Conservation (phyloP, 75 land plant genomes). For the Ceratopteris richardii region DNA sequence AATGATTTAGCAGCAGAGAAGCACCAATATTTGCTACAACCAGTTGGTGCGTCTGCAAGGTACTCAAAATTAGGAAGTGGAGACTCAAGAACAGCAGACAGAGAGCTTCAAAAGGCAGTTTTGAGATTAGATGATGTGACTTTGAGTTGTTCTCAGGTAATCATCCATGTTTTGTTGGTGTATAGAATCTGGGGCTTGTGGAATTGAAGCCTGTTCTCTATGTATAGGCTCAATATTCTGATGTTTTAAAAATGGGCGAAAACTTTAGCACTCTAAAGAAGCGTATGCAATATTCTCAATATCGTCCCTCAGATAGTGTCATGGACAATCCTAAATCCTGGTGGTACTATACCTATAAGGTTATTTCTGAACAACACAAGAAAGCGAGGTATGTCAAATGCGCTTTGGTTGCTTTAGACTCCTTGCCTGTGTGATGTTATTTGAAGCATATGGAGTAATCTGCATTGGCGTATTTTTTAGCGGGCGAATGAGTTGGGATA, state of each 20-base stretch:
- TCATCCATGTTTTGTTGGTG: neutral
- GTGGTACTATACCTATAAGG: conserved; percentile 93
- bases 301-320: conserved; percentile 57
- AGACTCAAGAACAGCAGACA: conserved; percentile 36
- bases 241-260: conserved; percentile 81
- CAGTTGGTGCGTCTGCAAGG: conserved; percentile 83
- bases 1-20: conserved; percentile 11
- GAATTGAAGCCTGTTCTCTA: too few species aligned
- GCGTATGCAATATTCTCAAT: conserved; percentile 83
- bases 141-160: conserved; percentile 79
- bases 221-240: conserved; percentile 73
- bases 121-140: conserved; percentile 93
- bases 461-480: conserved; percentile 41
- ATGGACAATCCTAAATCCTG: conserved; percentile 58
- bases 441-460: too few species aligned
- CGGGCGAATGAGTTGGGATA: conserved; percentile 84
- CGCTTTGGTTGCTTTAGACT: neutral
- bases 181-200: too few species aligned
- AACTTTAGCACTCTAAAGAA: conserved; percentile 83
- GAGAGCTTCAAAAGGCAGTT: conserved; percentile 67
- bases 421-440: too few species aligned
- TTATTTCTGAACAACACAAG: conserved; percentile 57
- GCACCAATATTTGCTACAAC: conserved; percentile 58
- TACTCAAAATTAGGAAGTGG: conserved; percentile 52
- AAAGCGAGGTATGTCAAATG: conserved; percentile 58